A percentile compares a stretch with the other conserved stretches of the same genome.
Evolutionary conservation across 225 moss, liverwort and hornwort species (phyloP).

Genomic region (Pseudisothecium myosuroides): DNA sequence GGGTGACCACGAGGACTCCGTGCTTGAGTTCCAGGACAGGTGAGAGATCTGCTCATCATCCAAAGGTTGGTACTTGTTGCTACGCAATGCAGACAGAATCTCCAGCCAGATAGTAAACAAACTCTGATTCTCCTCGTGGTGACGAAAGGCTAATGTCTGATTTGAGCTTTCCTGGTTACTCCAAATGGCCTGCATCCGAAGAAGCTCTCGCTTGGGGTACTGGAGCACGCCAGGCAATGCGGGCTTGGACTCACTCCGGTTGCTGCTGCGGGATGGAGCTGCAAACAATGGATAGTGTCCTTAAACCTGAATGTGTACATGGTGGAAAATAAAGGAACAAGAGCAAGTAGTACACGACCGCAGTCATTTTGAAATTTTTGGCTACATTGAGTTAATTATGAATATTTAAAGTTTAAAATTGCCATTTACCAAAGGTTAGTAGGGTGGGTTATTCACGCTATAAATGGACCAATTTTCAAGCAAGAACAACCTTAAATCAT

Average conservation of each 20-base stretch:
- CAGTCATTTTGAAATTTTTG: not conserved
- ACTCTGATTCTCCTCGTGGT: not conserved
- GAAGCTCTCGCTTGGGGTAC: conserved; percentile 26
- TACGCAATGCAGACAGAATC: conserved; percentile 37
- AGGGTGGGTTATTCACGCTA: not conserved
- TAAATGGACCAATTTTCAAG: not conserved
- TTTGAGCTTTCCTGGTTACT: not conserved
- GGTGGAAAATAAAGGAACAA: not conserved
- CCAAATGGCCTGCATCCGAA: conserved; percentile 1
- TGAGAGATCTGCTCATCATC: conserved; percentile 14
- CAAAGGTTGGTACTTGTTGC: conserved; percentile 52
- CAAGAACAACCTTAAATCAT: not conserved
- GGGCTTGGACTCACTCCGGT: not conserved
- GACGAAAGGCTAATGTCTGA: not conserved
- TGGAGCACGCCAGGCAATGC: conserved; percentile 43
- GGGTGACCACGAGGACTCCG: conserved; percentile 42
- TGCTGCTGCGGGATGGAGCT: not conserved
- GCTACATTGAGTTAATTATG: not conserved
- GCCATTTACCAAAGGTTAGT: not conserved
- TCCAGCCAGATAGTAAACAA: conserved; percentile 37
- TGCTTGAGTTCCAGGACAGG: conserved; percentile 19
- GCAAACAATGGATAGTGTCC: not conserved
- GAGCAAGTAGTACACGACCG: not conserved
- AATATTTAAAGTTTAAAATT: not conserved
- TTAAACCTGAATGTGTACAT: not conserved